Evolutionary conservation across 371 early-diverging fungal genomes (phyloP).

Genomic region (Mucor piriformis): DNA sequence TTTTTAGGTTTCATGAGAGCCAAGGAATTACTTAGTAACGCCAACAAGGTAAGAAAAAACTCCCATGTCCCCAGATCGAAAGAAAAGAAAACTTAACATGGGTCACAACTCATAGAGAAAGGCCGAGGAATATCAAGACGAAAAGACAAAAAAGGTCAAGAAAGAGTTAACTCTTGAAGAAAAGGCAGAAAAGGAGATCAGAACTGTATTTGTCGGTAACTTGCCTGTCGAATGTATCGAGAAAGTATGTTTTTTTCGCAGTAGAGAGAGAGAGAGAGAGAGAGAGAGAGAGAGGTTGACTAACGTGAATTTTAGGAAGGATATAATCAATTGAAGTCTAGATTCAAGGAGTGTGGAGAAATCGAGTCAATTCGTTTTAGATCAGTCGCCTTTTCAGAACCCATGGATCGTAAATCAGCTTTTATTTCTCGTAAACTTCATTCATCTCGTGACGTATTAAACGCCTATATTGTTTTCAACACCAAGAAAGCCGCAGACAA

Average conservation of each 20-base stretch:
- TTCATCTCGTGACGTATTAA: conserved; percentile 78
- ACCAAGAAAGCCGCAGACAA: conserved; percentile 62
- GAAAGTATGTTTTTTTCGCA: too few relatives aligned
- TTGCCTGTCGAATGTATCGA: conserved; percentile 65
- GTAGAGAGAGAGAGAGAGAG: too few relatives aligned
- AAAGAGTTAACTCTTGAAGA: conserved; percentile 40
- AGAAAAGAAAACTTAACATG: conserved; percentile 17
- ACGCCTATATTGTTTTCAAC: conserved; percentile 88
- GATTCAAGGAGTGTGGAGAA: conserved; percentile 74
- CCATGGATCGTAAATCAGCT: conserved; percentile 73
- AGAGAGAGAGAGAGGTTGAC: too few relatives aligned
- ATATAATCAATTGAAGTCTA: conserved; percentile 61
- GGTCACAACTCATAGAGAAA: conserved; percentile 26
- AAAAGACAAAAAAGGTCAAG: conserved; percentile 27
- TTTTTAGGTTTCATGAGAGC: conserved; percentile 44
- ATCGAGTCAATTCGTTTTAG: conserved; percentile 90
- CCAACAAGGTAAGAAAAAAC: conserved; percentile 30
- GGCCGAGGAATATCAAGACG: conserved; percentile 15
- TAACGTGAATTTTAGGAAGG: too few relatives aligned
- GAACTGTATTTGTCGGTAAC: conserved; percentile 87
- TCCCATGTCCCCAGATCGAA: too few relatives aligned
- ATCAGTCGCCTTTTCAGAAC: conserved; percentile 78
- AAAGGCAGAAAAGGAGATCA: conserved; percentile 53
- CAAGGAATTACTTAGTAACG: conserved; percentile 26
- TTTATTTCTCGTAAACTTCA: conserved; percentile 80